These are phyloP conservation scores for Yamadazyma akitaensis DNA, from an alignment of 805 yeast genomes.

Conservation along the genomic window DNA sequence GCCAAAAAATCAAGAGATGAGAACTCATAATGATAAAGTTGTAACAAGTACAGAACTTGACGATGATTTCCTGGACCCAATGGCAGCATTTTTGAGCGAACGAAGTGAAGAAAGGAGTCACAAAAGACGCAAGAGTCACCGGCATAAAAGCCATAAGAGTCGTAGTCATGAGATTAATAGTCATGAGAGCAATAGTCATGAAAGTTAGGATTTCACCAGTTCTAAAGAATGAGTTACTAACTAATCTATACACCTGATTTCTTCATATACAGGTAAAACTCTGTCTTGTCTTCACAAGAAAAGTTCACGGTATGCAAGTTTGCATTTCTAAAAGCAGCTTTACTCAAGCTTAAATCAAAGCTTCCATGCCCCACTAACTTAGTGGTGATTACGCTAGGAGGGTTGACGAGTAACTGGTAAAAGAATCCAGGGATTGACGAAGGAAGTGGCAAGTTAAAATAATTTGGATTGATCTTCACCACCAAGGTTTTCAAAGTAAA, in stretches of 20 bases:
- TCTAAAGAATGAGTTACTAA: background rate
- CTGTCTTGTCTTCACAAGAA: constrained; percentile 25
- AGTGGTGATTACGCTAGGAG: constrained; percentile 20
- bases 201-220: background rate
- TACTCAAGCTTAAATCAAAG: constrained; percentile 16
- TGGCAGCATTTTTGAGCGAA: constrained; percentile 18
- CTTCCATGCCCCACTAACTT: constrained; percentile 25
- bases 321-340: constrained; percentile 29
- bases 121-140: constrained; percentile 6
- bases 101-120: constrained; percentile 5
- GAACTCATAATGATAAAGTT: background rate
- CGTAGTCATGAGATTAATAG: constrained; percentile 2
- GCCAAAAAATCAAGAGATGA: background rate
- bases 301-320: constrained; percentile 32
- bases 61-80: constrained; percentile 35
- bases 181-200: constrained; percentile 4
- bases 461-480: constrained; percentile 35
- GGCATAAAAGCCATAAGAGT: constrained; percentile 1
- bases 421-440: constrained; percentile 3
- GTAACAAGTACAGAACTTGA: constrained; percentile 3
- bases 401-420: constrained; percentile 7
- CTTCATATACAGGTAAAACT: constrained; percentile 19
- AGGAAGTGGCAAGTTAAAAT: constrained; percentile 38
- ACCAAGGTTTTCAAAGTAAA: constrained; percentile 34
- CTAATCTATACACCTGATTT: background rate